Conservation (phyloP, 2,329 filamentous ascomycete genomes). For the Stachybotrys chlorohalonatus region DNA sequence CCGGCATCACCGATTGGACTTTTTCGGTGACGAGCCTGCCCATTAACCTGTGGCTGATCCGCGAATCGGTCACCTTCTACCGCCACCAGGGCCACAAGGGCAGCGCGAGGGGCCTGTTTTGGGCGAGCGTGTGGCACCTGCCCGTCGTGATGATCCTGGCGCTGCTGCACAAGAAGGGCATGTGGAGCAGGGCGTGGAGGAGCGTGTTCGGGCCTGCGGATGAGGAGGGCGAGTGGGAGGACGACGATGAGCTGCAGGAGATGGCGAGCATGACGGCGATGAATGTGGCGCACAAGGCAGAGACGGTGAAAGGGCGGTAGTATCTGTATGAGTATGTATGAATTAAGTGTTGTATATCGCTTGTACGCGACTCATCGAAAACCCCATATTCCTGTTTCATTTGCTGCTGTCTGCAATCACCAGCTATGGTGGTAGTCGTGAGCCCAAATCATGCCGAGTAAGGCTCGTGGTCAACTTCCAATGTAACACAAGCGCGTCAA, state of each 20-base stretch:
- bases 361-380: background rate
- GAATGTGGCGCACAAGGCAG: conserved; percentile 10
- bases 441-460: no score
- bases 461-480: no score
- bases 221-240: conserved; percentile 46
- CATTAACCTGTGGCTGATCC: conserved; percentile 78
- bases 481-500: no score
- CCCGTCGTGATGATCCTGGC: conserved; percentile 84
- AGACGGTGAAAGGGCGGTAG: conserved; percentile 7
- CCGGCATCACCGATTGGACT: conserved; percentile 73
- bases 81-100: conserved; percentile 67
- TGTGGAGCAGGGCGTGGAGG: conserved; percentile 77
- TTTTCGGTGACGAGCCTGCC: conserved; percentile 75
- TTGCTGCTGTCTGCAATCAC: no score
- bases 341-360: conserved; percentile 1
- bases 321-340: conserved; percentile 13
- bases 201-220: conserved; percentile 48
- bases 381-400: no score
- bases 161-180: conserved; percentile 85
- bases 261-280: conserved; percentile 26
- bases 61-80: conserved; percentile 77
- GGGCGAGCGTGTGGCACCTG: conserved; percentile 96
- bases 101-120: conserved; percentile 78
- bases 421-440: no score
- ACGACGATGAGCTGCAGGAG: conserved; percentile 44